Percentiles rank a stretch among this genome's conserved stretches.
Evolutionary conservation across 305 asterid genomes (phyloP).

Genomic region (Fraxinus paxiana): DNA sequence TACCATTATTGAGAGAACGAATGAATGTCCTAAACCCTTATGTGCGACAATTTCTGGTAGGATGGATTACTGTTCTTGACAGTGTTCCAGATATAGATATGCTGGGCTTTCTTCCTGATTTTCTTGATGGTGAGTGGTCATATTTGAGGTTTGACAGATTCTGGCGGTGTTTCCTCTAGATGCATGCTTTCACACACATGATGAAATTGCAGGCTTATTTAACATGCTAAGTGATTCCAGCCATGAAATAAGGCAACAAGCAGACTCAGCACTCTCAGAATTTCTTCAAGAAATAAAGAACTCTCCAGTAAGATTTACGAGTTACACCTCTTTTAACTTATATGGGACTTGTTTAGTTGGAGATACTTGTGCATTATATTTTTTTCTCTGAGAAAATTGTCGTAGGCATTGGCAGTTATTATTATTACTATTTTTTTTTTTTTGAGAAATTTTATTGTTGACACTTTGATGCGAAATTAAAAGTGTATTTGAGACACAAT

Average conservation of each 20-base stretch:
- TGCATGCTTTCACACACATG: slow-evolving; percentile 19
- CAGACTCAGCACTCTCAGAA: slow-evolving; percentile 98
- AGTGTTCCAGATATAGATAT: slow-evolving; percentile 99
- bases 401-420: background rate
- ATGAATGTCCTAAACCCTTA: slow-evolving; percentile 95
- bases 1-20: slow-evolving; percentile 91
- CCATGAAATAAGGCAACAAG: slow-evolving; percentile 99
- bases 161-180: slow-evolving; percentile 20
- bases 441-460: background rate
- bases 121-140: slow-evolving; percentile 84
- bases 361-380: slow-evolving; percentile 1
- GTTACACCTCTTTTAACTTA: slow-evolving; percentile 1
- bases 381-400: background rate
- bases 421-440: background rate
- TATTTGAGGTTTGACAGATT: slow-evolving; percentile 21
- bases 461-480: background rate
- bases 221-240: slow-evolving; percentile 98
- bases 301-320: slow-evolving; percentile 80
- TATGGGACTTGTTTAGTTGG: slow-evolving; percentile 3
- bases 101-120: slow-evolving; percentile 99
- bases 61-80: slow-evolving; percentile 99
- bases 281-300: slow-evolving; percentile 97
- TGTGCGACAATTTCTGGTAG: slow-evolving; percentile 98
- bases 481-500: background rate
- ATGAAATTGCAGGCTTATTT: slow-evolving; percentile 72